phyloP scores from a whole-genome alignment of 1,139 yeast species.

The Ogataea hybrid region DNA sequence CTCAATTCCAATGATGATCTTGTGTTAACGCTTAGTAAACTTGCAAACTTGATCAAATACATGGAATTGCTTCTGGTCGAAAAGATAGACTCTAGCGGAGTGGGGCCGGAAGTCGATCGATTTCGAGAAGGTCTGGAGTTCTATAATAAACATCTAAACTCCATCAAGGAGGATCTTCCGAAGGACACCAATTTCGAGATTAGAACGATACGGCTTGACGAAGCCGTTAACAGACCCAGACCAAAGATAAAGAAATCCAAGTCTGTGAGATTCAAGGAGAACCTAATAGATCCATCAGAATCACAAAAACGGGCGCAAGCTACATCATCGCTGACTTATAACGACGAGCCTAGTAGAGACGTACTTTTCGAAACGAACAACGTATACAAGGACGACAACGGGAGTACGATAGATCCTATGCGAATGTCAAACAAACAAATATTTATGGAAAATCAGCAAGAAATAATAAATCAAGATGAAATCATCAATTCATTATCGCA shows the following conservation, averaged over 20 bases:
- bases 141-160: slow-evolving; percentile 4
- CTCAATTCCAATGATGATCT: slow-evolving; percentile 17
- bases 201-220: slow-evolving; percentile 5
- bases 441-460: slow-evolving; percentile 69
- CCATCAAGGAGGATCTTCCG: slow-evolving; percentile 4
- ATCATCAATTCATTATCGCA: slow-evolving; percentile 55
- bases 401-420: slow-evolving; percentile 15
- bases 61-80: slow-evolving; percentile 20
- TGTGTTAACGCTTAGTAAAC: slow-evolving; percentile 12
- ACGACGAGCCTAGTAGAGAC: not conserved
- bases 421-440: slow-evolving; percentile 46
- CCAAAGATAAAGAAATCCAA: slow-evolving; percentile 34
- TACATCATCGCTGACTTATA: not conserved
- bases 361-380: not conserved
- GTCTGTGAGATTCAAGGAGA: slow-evolving; percentile 55
- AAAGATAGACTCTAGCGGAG: slow-evolving; percentile 5
- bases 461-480: slow-evolving; percentile 57
- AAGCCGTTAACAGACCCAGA: slow-evolving; percentile 2
- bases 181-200: slow-evolving; percentile 3
- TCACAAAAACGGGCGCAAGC: not conserved
- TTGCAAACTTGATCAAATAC: slow-evolving; percentile 17
- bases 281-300: slow-evolving; percentile 31
- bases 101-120: not conserved
- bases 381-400: slow-evolving; percentile 21
- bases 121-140: slow-evolving; percentile 2